These are phyloP conservation scores for Cucumis hystrix DNA, from an alignment of 306 rosid genomes.

Conservation along the genomic window DNA sequence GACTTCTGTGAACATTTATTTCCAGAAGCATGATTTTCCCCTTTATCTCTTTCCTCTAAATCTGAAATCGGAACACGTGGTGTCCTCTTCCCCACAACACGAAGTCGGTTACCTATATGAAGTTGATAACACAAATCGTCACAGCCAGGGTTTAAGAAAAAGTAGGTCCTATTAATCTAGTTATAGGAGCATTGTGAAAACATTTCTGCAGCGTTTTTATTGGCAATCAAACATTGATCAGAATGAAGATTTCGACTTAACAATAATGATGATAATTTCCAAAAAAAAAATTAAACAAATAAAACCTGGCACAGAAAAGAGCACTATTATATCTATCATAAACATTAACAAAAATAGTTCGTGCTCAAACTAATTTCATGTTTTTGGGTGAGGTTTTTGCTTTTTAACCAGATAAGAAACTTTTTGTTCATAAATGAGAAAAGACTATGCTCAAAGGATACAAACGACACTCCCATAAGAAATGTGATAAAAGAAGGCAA, in stretches of 20 bases:
- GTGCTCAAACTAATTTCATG: not conserved
- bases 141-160: not conserved
- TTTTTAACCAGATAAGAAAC: too few relatives aligned
- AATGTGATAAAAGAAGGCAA: too few relatives aligned
- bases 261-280: too few relatives aligned
- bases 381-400: too few relatives aligned
- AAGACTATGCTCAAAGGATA: too few relatives aligned
- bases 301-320: not conserved
- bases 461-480: too few relatives aligned
- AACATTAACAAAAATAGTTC: not conserved
- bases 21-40: constrained; percentile 29
- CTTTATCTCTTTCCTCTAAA: constrained; percentile 29
- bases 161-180: not conserved
- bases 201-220: not conserved
- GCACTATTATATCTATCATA: not conserved
- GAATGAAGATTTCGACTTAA: not conserved
- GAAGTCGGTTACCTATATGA: constrained; percentile 51
- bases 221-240: not conserved
- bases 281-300: too few relatives aligned
- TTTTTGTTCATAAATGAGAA: too few relatives aligned
- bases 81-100: constrained; percentile 70
- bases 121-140: constrained; percentile 9
- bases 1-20: constrained; percentile 30
- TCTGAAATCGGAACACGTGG: constrained; percentile 56
- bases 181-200: not conserved